phyloP scores from a whole-genome alignment of 208 protist species.

The Acanthamoeba polyphaga region DNA sequence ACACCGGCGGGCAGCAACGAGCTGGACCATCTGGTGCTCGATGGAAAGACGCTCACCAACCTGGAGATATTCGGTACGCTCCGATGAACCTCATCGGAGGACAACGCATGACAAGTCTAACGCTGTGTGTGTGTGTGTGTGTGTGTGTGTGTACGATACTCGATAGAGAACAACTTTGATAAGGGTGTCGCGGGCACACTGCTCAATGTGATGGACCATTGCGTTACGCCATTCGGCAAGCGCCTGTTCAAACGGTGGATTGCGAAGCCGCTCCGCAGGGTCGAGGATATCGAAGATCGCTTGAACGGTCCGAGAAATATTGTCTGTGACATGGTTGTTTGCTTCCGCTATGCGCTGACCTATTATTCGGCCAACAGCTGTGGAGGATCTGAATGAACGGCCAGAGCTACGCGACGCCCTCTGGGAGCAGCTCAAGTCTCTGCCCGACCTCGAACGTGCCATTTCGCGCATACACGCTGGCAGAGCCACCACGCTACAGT shows the following conservation, averaged over 20 bases:
- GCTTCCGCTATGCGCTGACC: background rate
- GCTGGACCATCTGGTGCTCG: slow-evolving; percentile 79
- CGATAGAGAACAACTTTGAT: slow-evolving; percentile 80
- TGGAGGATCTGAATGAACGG: slow-evolving; percentile 69
- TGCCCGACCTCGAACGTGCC: slow-evolving; percentile 75
- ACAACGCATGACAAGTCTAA: background rate
- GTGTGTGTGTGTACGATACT: background rate
- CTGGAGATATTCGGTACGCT: slow-evolving; percentile 83
- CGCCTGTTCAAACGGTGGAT: slow-evolving; percentile 85
- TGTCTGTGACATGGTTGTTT: background rate
- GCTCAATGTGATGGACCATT: slow-evolving; percentile 84
- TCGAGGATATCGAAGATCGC: slow-evolving; percentile 77
- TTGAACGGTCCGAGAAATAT: slow-evolving; percentile 25
- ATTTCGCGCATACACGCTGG: slow-evolving; percentile 79
- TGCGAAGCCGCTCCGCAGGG: slow-evolving; percentile 74
- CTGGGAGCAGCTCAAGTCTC: background rate
- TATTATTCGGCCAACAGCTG: background rate
- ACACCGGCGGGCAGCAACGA: background rate
- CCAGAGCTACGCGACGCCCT: slow-evolving; percentile 39
- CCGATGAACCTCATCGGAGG: background rate
- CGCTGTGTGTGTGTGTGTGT: background rate
- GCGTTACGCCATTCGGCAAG: slow-evolving; percentile 84
- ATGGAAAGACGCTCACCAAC: slow-evolving; percentile 85
- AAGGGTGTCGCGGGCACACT: slow-evolving; percentile 80
- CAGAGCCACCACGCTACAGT: slow-evolving; percentile 32